Evolutionary conservation across 495 filamentous ascomycete species (phyloP), one percentile per base, ranked within the genome.

Genomic region (Thozetella sp.): DNA sequence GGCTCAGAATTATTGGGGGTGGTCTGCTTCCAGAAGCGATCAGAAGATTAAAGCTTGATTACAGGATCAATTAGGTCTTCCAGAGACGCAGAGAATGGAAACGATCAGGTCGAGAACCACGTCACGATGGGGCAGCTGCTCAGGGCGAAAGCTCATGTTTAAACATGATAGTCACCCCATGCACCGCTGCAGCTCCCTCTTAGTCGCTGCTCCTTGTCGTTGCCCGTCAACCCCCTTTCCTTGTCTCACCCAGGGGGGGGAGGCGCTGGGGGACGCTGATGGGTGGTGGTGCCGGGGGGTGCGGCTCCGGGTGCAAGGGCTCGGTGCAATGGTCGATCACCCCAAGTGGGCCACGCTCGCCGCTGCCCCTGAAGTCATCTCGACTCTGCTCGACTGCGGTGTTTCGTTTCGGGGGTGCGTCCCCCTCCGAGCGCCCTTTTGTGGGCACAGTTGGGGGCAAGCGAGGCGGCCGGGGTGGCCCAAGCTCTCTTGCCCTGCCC

Each of bases 351-450:
- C 43, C 30, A 37, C 20, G 43, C 10, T 20, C 43, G 9, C 10
- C 3, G 20, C n/a, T 48, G 43, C 43, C 43, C 43, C 43, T 48
- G 43, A n/a, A n/a, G 20, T 48, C 43, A 48, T 48, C 43, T 48
- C 43, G 43, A 48, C 43, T 48, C 4, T 48, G 43, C 43, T 48
- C 43, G 43, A 48, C 43, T 48, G n/a, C 20, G 43, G 43, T 55
- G 62, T 64, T 64, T 64, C 62, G 62, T 64, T 64, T 64, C 62
- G 43, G 53, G 34, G 13, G 17, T 26, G 30, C 37, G 40, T n/a
- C 27, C 1, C 43, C 23, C 40, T 30, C 45, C 3, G 24, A 48
- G 9, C 27, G 25, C 30, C 50, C 48, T 11, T 20, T 9, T 3
- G 9, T 4, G 43, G 43, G 11, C 43, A 15, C 9, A 37, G 30